Base-by-base conservation (phyloP, 352 stramenopile genomes). In the Globisporangium iwayamae region DNA sequence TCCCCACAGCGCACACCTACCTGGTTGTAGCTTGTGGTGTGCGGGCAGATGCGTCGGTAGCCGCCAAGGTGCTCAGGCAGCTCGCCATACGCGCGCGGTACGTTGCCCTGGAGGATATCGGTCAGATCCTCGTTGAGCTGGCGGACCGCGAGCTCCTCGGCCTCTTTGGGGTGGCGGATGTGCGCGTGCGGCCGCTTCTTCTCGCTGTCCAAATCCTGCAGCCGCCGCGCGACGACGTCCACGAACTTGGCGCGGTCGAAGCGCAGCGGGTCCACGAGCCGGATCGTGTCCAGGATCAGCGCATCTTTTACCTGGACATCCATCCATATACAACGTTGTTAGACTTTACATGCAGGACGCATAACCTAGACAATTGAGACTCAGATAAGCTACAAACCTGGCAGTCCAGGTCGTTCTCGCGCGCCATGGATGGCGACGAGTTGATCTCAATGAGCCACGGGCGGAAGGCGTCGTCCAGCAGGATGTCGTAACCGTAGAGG, bases 381-480 rank as follows among this genome's bases (percentile, higher is more conserved):
- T 22, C 4, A 38, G 48, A 14, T 20, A 25, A 30, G 8, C 48
- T 18, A 25, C 13, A 38, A 45, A 56, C 65, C 61, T 87, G 74
- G 48, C 73, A 80, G 74, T 98, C 94, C 28, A 98, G 68, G 7
- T 76, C 62, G 45, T 93, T 89, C 46, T 98, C 91, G 20, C 90
- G 78, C 18, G 78, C 87, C 76, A 99, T 90, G 10, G 88, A 97
- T 25, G 96, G 96, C 59, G 87, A 97, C 52, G 91, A 90, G 69
- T 99, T 99, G 60, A 99, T 97, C 74, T 99, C 96, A 43, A 99
- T 95, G 6, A 99, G 83, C 93, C 94, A 98, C 38, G 93, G 92
- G 8, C 87, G 88, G 41, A 97, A 83, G 11, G 87, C 65, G 9
- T 82, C 67, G 70, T 99, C 95, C 30, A 99, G 69, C 18, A 99